A percentile compares a stretch with the other conserved stretches of the same genome.
Conservation (phyloP, 306 rosid species). For the Purshia tridentata region DNA sequence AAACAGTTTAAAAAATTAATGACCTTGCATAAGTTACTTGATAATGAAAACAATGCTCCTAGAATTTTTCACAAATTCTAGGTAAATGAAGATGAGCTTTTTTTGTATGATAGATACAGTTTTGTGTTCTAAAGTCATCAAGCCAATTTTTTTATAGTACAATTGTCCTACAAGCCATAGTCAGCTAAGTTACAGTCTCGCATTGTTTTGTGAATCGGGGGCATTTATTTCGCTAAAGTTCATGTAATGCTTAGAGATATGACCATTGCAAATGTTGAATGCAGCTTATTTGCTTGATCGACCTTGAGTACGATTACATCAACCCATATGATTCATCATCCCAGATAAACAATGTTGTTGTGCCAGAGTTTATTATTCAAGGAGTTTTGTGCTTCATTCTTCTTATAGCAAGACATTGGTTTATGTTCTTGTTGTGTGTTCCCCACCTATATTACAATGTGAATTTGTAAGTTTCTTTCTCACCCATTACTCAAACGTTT, state of each 20-base stretch:
- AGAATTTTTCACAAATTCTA: neutral
- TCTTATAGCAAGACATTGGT: conserved; percentile 73
- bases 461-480: conserved; percentile 57
- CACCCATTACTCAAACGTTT: neutral
- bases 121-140: neutral
- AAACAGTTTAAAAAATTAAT: neutral
- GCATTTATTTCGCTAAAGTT: neutral
- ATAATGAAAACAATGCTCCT: neutral
- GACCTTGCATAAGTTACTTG: neutral
- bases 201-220: neutral
- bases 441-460: conserved; percentile 77
- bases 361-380: conserved; percentile 77
- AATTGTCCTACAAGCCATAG: neutral
- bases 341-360: conserved; percentile 58
- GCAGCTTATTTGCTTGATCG: conserved; percentile 91
- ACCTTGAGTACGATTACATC: conserved; percentile 85
- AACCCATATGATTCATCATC: conserved; percentile 87
- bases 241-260: neutral
- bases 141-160: neutral
- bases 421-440: conserved; percentile 55
- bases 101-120: neutral
- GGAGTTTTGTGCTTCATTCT: conserved; percentile 57
- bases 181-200: neutral
- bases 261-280: conserved; percentile 21
- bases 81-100: neutral